Conservation (phyloP, 768 basidiomycete species). For the Boletales sp. region DNA sequence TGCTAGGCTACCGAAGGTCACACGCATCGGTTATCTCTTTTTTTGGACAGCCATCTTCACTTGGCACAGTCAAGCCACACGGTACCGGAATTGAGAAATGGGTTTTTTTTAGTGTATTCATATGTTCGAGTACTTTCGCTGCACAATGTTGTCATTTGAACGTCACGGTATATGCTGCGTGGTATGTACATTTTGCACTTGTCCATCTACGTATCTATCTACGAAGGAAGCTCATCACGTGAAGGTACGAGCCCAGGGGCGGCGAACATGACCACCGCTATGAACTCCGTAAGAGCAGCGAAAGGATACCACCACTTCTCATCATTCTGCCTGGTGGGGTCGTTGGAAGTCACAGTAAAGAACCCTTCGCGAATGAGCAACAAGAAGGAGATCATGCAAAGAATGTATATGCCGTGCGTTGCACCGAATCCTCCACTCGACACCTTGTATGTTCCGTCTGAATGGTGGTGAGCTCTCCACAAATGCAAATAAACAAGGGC, state of each 20-base stretch:
- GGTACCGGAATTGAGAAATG: too few species aligned
- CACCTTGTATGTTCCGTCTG: slow-evolving; percentile 22
- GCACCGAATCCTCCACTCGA: slow-evolving; percentile 15
- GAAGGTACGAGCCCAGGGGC: slow-evolving; percentile 33
- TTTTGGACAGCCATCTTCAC: too few species aligned
- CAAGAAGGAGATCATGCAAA: slow-evolving; percentile 22
- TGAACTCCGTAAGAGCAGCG: slow-evolving; percentile 29
- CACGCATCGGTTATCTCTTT: too few species aligned
- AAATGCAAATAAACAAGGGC: neutral
- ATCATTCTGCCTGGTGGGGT: slow-evolving; percentile 20
- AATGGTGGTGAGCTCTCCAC: slow-evolving; percentile 1
- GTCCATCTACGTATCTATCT: neutral
- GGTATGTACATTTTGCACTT: too few species aligned
- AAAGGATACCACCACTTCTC: slow-evolving; percentile 34
- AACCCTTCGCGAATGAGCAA: slow-evolving; percentile 30
- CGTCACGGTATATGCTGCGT: too few species aligned
- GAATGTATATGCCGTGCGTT: slow-evolving; percentile 22
- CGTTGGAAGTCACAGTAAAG: slow-evolving; percentile 23
- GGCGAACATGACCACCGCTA: slow-evolving; percentile 30
- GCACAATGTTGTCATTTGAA: too few species aligned
- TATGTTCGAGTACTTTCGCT: too few species aligned
- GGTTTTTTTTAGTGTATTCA: too few species aligned
- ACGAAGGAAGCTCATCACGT: slow-evolving; percentile 24
- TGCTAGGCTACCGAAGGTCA: too few species aligned
- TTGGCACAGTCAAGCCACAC: too few species aligned